Percentiles rank a stretch among this genome's conserved stretches.
phyloP scores from a whole-genome alignment of 2,329 filamentous ascomycete genomes.

The Colletotrichum chlorophyti region DNA sequence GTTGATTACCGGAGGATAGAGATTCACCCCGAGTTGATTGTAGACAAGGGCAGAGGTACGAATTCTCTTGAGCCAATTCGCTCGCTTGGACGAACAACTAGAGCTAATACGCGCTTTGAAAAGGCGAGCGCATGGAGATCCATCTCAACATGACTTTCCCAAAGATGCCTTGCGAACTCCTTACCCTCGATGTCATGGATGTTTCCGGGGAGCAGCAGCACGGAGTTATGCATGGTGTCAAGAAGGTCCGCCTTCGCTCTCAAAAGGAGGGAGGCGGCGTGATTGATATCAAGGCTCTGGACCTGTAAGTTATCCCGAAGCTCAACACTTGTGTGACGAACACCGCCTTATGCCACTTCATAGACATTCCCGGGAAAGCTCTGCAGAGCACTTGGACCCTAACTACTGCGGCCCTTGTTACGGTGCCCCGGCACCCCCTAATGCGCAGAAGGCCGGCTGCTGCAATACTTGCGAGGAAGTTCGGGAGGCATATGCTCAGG shows the following conservation, averaged over 20 bases:
- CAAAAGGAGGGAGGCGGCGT: slow-evolving; percentile 76
- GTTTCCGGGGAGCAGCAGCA: slow-evolving; percentile 97
- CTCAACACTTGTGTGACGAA: slow-evolving; percentile 24
- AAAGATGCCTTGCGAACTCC: slow-evolving; percentile 88
- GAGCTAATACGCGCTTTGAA: slow-evolving; percentile 34
- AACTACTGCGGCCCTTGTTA: slow-evolving; percentile 95
- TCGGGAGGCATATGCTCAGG: slow-evolving; percentile 87
- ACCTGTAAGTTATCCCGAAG: slow-evolving; percentile 59
- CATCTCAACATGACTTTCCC: slow-evolving; percentile 98
- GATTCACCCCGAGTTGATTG: slow-evolving; percentile 90
- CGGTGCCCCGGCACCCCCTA: slow-evolving; percentile 76
- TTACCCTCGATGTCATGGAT: slow-evolving; percentile 99
- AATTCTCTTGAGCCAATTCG: background rate
- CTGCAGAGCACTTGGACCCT: slow-evolving; percentile 82
- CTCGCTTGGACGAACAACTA: background rate
- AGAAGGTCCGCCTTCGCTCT: slow-evolving; percentile 83
- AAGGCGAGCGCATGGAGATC: slow-evolving; percentile 98
- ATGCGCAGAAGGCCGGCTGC: slow-evolving; percentile 82
- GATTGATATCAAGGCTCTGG: slow-evolving; percentile 73
- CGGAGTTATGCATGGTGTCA: slow-evolving; percentile 90
- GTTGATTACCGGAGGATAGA: slow-evolving; percentile 85
- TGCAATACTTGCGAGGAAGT: slow-evolving; percentile 98
- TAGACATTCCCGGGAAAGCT: slow-evolving; percentile 72
- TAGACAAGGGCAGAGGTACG: slow-evolving; percentile 93
- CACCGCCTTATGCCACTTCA: slow-evolving; percentile 16